Conservation (phyloP, 768 basidiomycete genomes). For the Lactifluus piperatus region DNA sequence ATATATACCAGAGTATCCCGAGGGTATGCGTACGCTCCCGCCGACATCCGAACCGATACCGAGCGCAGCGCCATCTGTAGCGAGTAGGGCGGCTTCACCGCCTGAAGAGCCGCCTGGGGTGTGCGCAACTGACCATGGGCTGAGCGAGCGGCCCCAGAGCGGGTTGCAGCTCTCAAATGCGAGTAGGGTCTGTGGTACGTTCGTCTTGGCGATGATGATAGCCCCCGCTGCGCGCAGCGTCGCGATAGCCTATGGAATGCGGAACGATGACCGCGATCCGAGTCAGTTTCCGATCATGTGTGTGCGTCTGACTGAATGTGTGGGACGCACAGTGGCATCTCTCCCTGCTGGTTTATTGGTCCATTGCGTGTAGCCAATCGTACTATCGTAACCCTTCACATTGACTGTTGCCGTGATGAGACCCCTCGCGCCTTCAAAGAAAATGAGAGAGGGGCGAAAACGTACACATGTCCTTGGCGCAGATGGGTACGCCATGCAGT, state of each 20-base stretch:
- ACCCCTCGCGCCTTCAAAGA: no score
- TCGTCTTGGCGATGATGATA: conserved; percentile 81
- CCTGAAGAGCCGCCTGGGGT: conserved; percentile 21
- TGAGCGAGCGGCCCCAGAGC: conserved; percentile 62
- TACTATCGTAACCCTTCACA: conserved; percentile 53
- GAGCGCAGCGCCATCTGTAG: conserved; percentile 66
- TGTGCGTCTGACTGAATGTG: no score
- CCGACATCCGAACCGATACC: conserved; percentile 84
- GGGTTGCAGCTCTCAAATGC: conserved; percentile 79
- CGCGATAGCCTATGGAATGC: conserved; percentile 39
- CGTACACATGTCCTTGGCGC: conserved; percentile 70
- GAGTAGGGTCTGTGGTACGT: conserved; percentile 86
- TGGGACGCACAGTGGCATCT: conserved; percentile 63
- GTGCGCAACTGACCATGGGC: conserved; percentile 46
- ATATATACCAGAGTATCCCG: conserved; percentile 71
- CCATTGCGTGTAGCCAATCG: conserved; percentile 67
- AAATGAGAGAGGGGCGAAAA: background rate
- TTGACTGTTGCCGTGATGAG: conserved; percentile 34
- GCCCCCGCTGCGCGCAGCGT: conserved; percentile 63
- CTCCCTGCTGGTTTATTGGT: conserved; percentile 47
- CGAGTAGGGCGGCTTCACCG: conserved; percentile 63
- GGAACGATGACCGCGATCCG: background rate
- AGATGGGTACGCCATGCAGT: conserved; percentile 75
- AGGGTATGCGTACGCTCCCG: conserved; percentile 74
- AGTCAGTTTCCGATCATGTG: no score